Base-by-base conservation (phyloP, 1,284 basidiomycete genomes). In the Trichosporon ovoides region DNA sequence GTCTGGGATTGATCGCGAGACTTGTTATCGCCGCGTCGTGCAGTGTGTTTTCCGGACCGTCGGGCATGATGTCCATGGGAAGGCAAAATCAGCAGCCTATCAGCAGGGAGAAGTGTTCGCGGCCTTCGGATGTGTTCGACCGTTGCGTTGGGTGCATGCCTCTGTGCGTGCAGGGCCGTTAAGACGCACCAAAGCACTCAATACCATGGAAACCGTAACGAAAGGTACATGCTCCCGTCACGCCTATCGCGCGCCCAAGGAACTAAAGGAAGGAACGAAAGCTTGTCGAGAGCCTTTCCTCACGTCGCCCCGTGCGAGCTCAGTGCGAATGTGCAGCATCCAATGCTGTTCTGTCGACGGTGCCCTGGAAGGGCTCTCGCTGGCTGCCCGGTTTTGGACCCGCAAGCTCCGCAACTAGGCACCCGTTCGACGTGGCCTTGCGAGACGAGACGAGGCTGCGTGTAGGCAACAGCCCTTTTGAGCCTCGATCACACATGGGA, bases 221-320 rank as follows among this genome's bases (percentile, higher is more conserved):
- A 48, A 2, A 48, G 22, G 43, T 48, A 48, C 43, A 48, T 48
- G 28, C 24, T 48, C 28, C 43, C 43, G 43, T 48, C 43, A 48
- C 43, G 43, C 43, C 43, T 9, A n/a, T 28, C 28, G 43, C 43
- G 22, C 43, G 43, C 28, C 13, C 43, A 31, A 48, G 43, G 43
- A 48, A 48, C 43, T 11, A 48, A 7, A n/a, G n/a, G 28, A 16
- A 48, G 43, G 43, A 31, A 48, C 43, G 43, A 48, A 48, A 48
- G 43, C 43, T 48, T 48, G 43, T 48, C 7, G 14, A 6, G 43
- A n/a, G 24, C n/a, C 43, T 16, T 28, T 7, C 43, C 3, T 22
- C 9, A 20, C 22, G 20, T 22, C 18, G 7, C 11, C 24, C 16
- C 20, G 22, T 24, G 22, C 22, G 22, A 5, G 11, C 40, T 11